A percentile compares a stretch with the other conserved stretches of the same genome.
phyloP scores from a whole-genome alignment of 441 rosid genomes.

The Jatropha podagrica region DNA sequence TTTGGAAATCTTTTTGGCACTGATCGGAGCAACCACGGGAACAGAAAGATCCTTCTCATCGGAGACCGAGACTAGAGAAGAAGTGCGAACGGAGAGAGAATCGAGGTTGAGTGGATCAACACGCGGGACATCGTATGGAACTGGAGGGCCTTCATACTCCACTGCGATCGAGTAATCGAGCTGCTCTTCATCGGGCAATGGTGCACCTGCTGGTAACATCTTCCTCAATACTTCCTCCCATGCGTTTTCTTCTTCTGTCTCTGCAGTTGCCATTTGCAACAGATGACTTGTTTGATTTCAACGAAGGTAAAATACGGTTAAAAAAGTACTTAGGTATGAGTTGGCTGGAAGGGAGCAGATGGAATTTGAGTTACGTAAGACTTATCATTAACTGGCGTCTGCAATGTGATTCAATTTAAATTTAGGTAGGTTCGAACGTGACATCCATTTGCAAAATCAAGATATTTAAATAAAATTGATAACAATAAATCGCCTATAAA shows the following conservation, averaged over 20 bases:
- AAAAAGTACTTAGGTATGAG: too few relatives aligned
- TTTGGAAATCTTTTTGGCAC: constrained; percentile 19
- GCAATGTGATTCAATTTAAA: too few relatives aligned
- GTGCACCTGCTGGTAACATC: constrained; percentile 57
- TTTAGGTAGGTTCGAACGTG: too few relatives aligned
- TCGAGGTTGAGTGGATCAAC: constrained; percentile 41
- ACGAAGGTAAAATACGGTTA: too few relatives aligned
- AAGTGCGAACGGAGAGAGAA: constrained; percentile 21
- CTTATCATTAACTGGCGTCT: too few relatives aligned
- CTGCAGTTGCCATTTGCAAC: neutral
- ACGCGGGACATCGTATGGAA: constrained; percentile 42
- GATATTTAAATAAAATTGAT: too few relatives aligned
- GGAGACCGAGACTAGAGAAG: constrained; percentile 10
- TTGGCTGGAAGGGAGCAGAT: too few relatives aligned
- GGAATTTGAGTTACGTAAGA: too few relatives aligned
- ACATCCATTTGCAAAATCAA: too few relatives aligned
- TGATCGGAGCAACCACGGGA: constrained; percentile 37
- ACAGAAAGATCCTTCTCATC: constrained; percentile 24
- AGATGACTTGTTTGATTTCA: too few relatives aligned
- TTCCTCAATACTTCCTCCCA: constrained; percentile 43
- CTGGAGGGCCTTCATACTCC: constrained; percentile 52
- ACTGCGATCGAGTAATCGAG: constrained; percentile 64
- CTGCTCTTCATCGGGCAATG: constrained; percentile 54
- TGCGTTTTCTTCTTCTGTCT: constrained; percentile 21
- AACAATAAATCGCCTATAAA: too few relatives aligned